phyloP scores from a whole-genome alignment of 306 rosid genomes.

The Alnus rubra region DNA sequence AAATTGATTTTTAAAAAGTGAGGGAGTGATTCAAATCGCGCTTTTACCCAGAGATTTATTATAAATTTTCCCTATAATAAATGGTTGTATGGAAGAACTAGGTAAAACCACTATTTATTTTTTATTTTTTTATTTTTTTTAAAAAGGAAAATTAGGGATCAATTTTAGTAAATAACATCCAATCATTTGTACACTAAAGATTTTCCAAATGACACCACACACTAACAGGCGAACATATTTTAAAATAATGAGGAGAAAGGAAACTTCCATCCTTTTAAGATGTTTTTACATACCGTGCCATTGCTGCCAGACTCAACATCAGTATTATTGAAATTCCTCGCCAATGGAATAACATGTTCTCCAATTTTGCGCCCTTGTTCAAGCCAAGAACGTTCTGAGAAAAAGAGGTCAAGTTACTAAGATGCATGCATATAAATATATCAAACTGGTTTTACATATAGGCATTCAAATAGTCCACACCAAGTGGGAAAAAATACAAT shows the following conservation, averaged over 20 bases:
- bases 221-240: neutral
- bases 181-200: neutral
- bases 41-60: too few species aligned
- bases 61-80: too few species aligned
- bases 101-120: neutral
- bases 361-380: conserved; percentile 90
- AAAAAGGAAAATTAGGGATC: neutral
- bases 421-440: neutral
- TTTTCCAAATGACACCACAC: neutral
- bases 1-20: too few species aligned
- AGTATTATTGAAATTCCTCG: conserved; percentile 67
- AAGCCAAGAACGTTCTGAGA: conserved; percentile 78
- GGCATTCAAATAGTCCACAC: conserved; percentile 7
- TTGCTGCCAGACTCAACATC: conserved; percentile 67
- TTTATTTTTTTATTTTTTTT: too few species aligned
- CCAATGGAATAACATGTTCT: conserved; percentile 90
- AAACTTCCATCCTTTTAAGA: conserved; percentile 10
- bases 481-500: neutral
- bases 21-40: too few species aligned
- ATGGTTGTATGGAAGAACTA: neutral
- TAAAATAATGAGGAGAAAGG: neutral
- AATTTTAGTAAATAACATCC: neutral
- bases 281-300: conserved; percentile 48
- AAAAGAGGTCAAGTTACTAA: conserved; percentile 18
- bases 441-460: neutral